Base-by-base conservation (phyloP, 257 asterid species). In the Hygrophila difformis region DNA sequence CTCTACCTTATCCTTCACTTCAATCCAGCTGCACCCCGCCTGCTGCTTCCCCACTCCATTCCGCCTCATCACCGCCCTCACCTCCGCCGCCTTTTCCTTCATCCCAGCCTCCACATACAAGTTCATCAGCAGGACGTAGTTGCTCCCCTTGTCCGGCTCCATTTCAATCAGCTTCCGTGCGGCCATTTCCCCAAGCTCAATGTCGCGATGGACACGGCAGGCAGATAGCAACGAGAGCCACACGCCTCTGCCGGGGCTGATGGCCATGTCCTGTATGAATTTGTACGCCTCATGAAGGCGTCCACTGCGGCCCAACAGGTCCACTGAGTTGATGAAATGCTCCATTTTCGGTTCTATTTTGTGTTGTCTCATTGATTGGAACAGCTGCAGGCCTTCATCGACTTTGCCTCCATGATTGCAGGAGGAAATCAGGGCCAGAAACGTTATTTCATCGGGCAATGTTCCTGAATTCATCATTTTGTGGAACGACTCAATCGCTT, bases 21-120 rank as follows among this genome's bases (percentile, higher is more conserved):
- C 94, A 26, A 87, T 72, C 97, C 97, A 87, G 60, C 97, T 87
- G 58, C 87, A 83, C 15, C 96, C 98, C 0, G 94, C n/a, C n/a
- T n/a, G 93, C 11, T 43, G 21, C 82, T 89, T 89, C 55, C 28
- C 60, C 44, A 79, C 39, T 21, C 94, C 98, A 58, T 56, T 72
- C 56, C 72, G 68, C 72, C 63, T 85, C 93, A 79, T 73, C 57
- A 53, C 12, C 23, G 44, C 64, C 75, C 98, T 77, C 73, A 89
- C 47, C 10, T 69, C 53, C 13, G 88, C 88, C 6, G 98, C 93
- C 64, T 82, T 76, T 28, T 82, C 92, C 63, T 56, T 66, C 33
- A 70, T 54, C 33, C 93, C 96, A 2, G 67, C 73, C 19, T 79
- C 92, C 6, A 60, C 74, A 13, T 85, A 85, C 66, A 89, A 33